Evolutionary conservation across 345 rosid species (phyloP), one percentile per base, ranked within the genome.

Genomic region (Murraya paniculata): DNA sequence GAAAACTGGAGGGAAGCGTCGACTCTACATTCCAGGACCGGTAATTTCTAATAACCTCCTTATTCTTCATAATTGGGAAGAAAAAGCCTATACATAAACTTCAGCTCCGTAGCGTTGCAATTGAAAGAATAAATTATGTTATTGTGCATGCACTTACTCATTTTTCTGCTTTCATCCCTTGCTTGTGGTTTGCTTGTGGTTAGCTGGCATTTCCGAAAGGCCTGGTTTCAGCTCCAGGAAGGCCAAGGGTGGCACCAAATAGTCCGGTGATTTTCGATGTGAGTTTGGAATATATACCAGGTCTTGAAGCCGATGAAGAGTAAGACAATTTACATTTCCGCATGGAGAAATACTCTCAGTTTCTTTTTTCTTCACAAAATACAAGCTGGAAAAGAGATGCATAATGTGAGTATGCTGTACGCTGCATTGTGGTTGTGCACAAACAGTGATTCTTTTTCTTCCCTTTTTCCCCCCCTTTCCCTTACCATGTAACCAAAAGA

Each of bases 171-270:
- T 79, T 53, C 30, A 33, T 18, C 14, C 59, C 74, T 39, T 70
- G 59, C 1, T 57, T 72, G 28, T 64, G 31, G 28, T 41, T 39
- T 70, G 59, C 1, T 57, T 72, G 28, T 64, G 31, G 28, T 41
- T 68, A 96, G 99, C 66, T 96, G 91, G 98, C 99, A 22, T 94
- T 96, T 78, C 98, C 99, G 1, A 96, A 89, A 84, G 97, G 99
- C 66, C 86, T 96, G 56, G 55, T 70, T 68, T 96, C 97, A 7
- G 99, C 99, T 79, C 99, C 97, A 39, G 97, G 97, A 83, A 91
- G 99, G 84, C 98, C 98, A 1, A 91, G 99, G 85, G 99, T 96
- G 75, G 91, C 98, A 45, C 87, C 99, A 9, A 96, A 80, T 78
- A 93, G 97, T 80, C 95, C 98, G 10, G 95, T 92, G 16, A 75